These are phyloP conservation scores for Ciborinia camelliae DNA, from an alignment of 2,329 filamentous ascomycete genomes.

Conservation along the genomic window DNA sequence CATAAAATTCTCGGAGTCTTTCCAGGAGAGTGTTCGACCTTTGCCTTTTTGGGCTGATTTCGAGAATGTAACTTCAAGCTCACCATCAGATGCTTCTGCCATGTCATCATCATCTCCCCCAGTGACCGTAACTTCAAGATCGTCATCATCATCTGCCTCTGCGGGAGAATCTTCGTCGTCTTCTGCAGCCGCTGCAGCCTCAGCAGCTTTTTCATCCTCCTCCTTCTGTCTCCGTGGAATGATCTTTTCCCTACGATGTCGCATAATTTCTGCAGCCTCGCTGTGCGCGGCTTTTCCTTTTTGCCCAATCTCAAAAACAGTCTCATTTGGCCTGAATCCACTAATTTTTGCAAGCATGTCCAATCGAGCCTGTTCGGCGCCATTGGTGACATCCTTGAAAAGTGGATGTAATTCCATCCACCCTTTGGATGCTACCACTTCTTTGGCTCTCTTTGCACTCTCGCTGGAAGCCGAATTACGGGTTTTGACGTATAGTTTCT, in stretches of 20 bases:
- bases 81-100: conserved; percentile 58
- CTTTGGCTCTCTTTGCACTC: conserved; percentile 83
- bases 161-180: conserved; percentile 35
- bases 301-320: conserved; percentile 90
- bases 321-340: conserved; percentile 84
- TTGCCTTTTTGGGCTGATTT: conserved; percentile 52
- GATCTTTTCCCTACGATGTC: conserved; percentile 65
- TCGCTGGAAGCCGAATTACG: conserved; percentile 85
- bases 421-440: conserved; percentile 64
- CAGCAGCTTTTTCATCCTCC: conserved; percentile 42
- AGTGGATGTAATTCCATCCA: conserved; percentile 77
- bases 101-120: conserved; percentile 44
- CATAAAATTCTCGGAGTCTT: conserved; percentile 93
- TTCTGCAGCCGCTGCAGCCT: conserved; percentile 30
- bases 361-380: conserved; percentile 68
- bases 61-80: conserved; percentile 68
- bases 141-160: conserved; percentile 39
- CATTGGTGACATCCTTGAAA: conserved; percentile 67
- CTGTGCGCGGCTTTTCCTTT: conserved; percentile 59
- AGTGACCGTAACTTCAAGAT: conserved; percentile 38
- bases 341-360: conserved; percentile 87
- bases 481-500: conserved; percentile 88
- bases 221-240: conserved; percentile 49
- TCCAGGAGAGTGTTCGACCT: conserved; percentile 62
- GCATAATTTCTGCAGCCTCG: conserved; percentile 74